Conservation (phyloP, 2,329 filamentous ascomycete genomes). For the Pseudogymnoascus sp. region DNA sequence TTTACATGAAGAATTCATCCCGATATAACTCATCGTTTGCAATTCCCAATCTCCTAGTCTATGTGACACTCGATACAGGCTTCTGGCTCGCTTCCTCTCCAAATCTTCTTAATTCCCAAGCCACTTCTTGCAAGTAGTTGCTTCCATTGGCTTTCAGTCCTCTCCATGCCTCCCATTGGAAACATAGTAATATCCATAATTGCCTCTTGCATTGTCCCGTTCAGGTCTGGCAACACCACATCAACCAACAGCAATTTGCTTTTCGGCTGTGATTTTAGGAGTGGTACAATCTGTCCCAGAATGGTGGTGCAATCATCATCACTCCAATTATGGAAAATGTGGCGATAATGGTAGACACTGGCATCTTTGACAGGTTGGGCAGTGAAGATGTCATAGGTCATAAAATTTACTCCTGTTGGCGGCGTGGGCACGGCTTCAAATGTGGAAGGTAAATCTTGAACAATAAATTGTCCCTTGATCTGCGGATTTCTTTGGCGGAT, state of each 20-base stretch:
- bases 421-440: slow-evolving; percentile 15
- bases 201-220: slow-evolving; percentile 18
- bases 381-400: slow-evolving; percentile 26
- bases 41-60: neutral
- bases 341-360: slow-evolving; percentile 16
- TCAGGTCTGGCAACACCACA: slow-evolving; percentile 19
- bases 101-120: slow-evolving; percentile 20
- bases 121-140: slow-evolving; percentile 17
- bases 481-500: slow-evolving; percentile 15
- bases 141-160: slow-evolving; percentile 19
- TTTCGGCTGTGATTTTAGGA: slow-evolving; percentile 15
- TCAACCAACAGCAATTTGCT: slow-evolving; percentile 20
- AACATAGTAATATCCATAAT: slow-evolving; percentile 20
- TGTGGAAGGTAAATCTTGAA: slow-evolving; percentile 19
- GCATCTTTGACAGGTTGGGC: slow-evolving; percentile 18
- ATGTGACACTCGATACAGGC: slow-evolving; percentile 13
- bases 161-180: slow-evolving; percentile 19
- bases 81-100: slow-evolving; percentile 19
- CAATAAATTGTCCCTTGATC: slow-evolving; percentile 18
- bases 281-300: slow-evolving; percentile 14
- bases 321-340: slow-evolving; percentile 20
- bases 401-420: slow-evolving; percentile 22
- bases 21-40: neutral
- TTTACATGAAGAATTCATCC: neutral
- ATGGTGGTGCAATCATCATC: slow-evolving; percentile 17